These are phyloP conservation scores for Brettanomyces naardenensis DNA, from an alignment of 805 yeast species.

Conservation along the genomic window DNA sequence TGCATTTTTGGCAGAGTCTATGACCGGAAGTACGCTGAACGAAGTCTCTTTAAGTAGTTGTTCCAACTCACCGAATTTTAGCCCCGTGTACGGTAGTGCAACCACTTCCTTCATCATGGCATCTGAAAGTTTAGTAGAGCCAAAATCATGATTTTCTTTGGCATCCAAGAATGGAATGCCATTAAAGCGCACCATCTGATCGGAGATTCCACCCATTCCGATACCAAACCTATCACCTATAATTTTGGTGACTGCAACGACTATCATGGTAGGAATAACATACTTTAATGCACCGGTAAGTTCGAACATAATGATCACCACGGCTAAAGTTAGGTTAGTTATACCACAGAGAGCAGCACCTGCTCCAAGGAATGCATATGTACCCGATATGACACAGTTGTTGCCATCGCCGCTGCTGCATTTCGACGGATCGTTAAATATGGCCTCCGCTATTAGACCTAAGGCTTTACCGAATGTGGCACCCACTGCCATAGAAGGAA, in stretches of 20 bases:
- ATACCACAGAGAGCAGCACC: constrained; percentile 94
- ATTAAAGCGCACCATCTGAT: constrained; percentile 83
- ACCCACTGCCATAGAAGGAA: constrained; percentile 96
- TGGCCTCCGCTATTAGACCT: constrained; percentile 60
- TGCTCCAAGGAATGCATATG: constrained; percentile 93
- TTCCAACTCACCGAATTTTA: constrained; percentile 29
- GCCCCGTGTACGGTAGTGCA: constrained; percentile 30
- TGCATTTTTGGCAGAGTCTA: constrained; percentile 23
- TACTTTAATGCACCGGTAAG: constrained; percentile 90
- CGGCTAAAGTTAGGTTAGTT: constrained; percentile 85
- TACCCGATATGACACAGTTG: constrained; percentile 79
- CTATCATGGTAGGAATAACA: constrained; percentile 93
- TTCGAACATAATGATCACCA: constrained; percentile 93
- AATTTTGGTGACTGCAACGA: constrained; percentile 78
- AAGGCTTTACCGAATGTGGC: constrained; percentile 88
- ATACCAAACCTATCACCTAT: constrained; percentile 72
- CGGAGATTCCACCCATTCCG: constrained; percentile 80
- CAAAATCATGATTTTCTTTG: constrained; percentile 59
- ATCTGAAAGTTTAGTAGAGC: constrained; percentile 37
- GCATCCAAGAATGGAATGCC: constrained; percentile 78
- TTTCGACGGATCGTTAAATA: constrained; percentile 25
- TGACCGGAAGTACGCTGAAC: constrained; percentile 48
- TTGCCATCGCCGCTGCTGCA: constrained; percentile 26
- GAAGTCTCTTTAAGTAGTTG: constrained; percentile 26
- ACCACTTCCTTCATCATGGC: constrained; percentile 50